Conservation (phyloP, 805 yeast genomes). For the Starmerella sp. region DNA sequence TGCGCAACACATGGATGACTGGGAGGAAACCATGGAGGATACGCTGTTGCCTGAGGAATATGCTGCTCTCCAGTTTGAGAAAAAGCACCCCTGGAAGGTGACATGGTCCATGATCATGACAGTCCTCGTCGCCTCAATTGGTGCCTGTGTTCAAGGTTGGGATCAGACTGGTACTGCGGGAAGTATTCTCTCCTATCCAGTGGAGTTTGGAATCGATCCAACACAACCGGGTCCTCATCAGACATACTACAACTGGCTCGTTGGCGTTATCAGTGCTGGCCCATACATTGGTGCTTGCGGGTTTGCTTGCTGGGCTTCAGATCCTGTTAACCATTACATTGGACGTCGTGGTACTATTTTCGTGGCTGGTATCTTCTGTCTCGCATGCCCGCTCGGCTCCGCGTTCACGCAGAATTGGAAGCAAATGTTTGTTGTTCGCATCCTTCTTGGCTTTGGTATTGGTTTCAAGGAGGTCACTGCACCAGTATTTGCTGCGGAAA, state of each 20-base stretch:
- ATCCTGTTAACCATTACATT: constrained; percentile 38
- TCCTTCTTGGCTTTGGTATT: constrained; percentile 53
- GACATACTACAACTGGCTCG: constrained; percentile 30
- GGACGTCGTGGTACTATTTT: constrained; percentile 43
- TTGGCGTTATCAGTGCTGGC: constrained; percentile 55
- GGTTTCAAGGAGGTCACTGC: constrained; percentile 60
- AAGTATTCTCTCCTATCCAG: constrained; percentile 46
- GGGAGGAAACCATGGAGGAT: constrained; percentile 10
- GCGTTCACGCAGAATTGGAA: constrained; percentile 52
- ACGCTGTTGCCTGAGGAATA: constrained; percentile 26
- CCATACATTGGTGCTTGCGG: constrained; percentile 44
- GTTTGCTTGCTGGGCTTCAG: constrained; percentile 42
- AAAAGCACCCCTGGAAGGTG: constrained; percentile 36
- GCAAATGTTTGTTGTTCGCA: constrained; percentile 49
- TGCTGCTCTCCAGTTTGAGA: constrained; percentile 34
- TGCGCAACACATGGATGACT: constrained; percentile 37
- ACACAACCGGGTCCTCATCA: constrained; percentile 20
- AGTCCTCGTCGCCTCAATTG: constrained; percentile 51
- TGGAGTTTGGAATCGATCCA: constrained; percentile 32
- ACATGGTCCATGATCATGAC: constrained; percentile 33
- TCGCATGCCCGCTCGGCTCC: constrained; percentile 47
- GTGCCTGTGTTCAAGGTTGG: constrained; percentile 64
- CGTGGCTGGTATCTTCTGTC: constrained; percentile 40
- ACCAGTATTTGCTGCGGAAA: constrained; percentile 58
- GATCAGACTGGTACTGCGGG: constrained; percentile 64